These are phyloP conservation scores for Marchantia paleacea DNA, from an alignment of 225 moss, liverwort and hornwort genomes.

Conservation along the genomic window DNA sequence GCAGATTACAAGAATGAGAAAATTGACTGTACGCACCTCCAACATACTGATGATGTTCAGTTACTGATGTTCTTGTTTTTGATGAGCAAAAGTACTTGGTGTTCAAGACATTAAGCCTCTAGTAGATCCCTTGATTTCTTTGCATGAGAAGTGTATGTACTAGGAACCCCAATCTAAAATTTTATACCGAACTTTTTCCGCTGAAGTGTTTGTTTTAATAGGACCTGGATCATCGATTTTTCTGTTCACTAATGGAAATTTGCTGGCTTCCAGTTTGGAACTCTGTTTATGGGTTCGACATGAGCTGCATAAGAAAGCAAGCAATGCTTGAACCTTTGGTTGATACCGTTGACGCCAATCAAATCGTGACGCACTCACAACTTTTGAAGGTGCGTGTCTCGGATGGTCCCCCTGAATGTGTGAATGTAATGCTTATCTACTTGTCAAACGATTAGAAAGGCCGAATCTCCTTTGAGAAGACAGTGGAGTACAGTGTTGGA, in stretches of 20 bases:
- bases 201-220: neutral
- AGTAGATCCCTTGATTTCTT: neutral
- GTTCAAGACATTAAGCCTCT: neutral
- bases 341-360: constrained; percentile 89
- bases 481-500: neutral
- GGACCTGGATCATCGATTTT: neutral
- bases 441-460: too few species aligned
- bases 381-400: constrained; percentile 63
- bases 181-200: neutral
- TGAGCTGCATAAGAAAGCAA: constrained; percentile 98
- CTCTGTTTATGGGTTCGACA: constrained; percentile 93
- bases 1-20: constrained; percentile 98
- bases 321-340: constrained; percentile 98
- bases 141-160: neutral
- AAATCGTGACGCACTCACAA: constrained; percentile 83
- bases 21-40: constrained; percentile 66
- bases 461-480: neutral
- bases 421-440: neutral
- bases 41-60: too few species aligned
- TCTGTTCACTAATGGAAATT: neutral
- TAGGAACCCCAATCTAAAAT: too few species aligned
- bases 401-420: neutral
- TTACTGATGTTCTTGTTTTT: neutral
- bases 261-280: constrained; percentile 70
- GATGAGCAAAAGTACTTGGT: neutral